Conservation (phyloP, 306 rosid species). For the Acmispon strigosus region DNA sequence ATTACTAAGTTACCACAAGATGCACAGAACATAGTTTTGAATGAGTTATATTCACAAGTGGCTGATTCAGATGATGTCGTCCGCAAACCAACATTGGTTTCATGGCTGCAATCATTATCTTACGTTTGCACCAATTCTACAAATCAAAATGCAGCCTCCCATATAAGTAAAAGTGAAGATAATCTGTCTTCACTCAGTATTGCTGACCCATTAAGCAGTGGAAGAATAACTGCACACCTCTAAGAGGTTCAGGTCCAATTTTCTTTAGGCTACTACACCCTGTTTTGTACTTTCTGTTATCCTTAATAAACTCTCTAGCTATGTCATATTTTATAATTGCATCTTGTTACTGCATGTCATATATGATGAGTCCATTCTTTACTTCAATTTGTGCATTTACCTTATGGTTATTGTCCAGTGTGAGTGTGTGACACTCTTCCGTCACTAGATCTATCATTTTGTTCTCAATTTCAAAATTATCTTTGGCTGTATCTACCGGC, state of each 20-base stretch:
- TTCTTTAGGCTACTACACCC: not conserved
- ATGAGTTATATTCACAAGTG: conserved; percentile 77
- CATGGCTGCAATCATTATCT: conserved; percentile 93
- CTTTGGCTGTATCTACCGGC: too few relatives aligned
- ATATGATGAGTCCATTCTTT: not conserved
- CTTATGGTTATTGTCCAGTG: not conserved
- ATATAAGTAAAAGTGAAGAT: conserved; percentile 22
- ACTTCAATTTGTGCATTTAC: not conserved
- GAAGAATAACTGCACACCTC: conserved; percentile 47
- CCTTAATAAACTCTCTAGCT: not conserved
- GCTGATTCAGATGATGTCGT: conserved; percentile 88
- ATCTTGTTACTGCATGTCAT: not conserved
- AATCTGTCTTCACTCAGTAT: too few relatives aligned
- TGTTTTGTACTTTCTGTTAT: not conserved
- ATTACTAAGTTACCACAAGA: conserved; percentile 56
- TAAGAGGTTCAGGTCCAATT: conserved; percentile 30
- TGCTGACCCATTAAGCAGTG: conserved; percentile 21
- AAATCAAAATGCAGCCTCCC: conserved; percentile 26
- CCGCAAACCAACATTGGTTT: conserved; percentile 76
- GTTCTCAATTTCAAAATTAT: not conserved
- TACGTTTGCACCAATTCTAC: conserved; percentile 57
- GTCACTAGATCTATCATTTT: not conserved
- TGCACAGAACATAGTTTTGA: conserved; percentile 62
- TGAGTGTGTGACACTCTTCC: not conserved
- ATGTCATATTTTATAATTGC: not conserved